These are phyloP conservation scores for Hirsutella minnesotensis DNA, from an alignment of 2,329 filamentous ascomycete species.

Conservation along the genomic window DNA sequence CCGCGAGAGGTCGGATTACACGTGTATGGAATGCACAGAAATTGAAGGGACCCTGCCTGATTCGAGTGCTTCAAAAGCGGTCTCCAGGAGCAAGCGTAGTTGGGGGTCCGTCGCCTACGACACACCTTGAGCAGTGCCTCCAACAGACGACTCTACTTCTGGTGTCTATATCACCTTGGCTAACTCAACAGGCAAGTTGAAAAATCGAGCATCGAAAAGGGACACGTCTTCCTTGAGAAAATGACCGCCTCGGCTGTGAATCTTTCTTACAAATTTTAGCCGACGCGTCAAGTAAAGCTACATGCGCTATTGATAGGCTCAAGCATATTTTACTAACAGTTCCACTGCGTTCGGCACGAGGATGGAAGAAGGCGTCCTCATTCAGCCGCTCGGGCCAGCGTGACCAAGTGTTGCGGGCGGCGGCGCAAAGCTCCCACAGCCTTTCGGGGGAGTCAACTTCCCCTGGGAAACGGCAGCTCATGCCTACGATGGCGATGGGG, in stretches of 20 bases:
- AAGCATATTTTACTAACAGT: background rate
- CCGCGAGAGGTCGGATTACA: background rate
- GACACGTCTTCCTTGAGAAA: slow-evolving; percentile 30
- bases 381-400: background rate
- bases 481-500: background rate
- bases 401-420: background rate
- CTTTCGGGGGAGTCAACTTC: background rate
- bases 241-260: slow-evolving; percentile 14
- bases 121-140: background rate
- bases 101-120: slow-evolving; percentile 30
- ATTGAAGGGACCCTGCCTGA: background rate
- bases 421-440: background rate
- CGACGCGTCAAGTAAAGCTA: no score
- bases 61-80: slow-evolving; percentile 38
- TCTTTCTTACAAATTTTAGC: background rate
- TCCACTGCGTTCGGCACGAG: slow-evolving; percentile 14
- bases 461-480: background rate
- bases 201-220: slow-evolving; percentile 35
- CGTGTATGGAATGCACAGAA: background rate
- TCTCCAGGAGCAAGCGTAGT: slow-evolving; percentile 37
- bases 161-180: background rate
- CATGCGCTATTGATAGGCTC: no score
- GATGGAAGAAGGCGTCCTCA: slow-evolving; percentile 21
- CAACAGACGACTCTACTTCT: no score
- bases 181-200: slow-evolving; percentile 14